phyloP scores from a whole-genome alignment of 257 asterid species.

The Scutellaria baicalensis region DNA sequence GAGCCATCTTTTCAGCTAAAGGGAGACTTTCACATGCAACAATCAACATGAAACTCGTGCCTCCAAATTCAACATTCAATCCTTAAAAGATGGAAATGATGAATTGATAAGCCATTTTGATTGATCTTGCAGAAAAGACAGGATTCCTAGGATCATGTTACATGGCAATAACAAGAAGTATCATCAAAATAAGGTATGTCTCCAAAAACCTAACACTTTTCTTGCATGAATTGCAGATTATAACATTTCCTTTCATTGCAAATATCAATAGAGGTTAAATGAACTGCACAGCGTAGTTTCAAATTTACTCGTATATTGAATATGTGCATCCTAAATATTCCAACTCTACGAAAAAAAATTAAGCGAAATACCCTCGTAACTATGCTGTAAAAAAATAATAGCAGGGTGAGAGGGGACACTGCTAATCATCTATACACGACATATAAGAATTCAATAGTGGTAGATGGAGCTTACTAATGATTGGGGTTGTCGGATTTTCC shows the following conservation, averaged over 20 bases:
- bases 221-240: constrained; percentile 8
- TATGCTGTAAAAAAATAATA: constrained; percentile 34
- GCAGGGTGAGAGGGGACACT: constrained; percentile 36
- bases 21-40: neutral
- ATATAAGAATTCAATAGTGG: constrained; percentile 11
- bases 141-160: neutral
- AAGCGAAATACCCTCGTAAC: constrained; percentile 34
- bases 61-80: too few relatives aligned
- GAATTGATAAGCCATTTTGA: too few relatives aligned
- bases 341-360: constrained; percentile 10
- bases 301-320: constrained; percentile 26
- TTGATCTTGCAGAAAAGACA: neutral
- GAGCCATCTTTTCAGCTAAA: neutral
- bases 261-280: constrained; percentile 8
- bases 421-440: constrained; percentile 25
- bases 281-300: constrained; percentile 19
- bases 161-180: neutral
- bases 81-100: too few relatives aligned
- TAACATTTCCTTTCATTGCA: constrained; percentile 7
- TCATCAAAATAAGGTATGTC: constrained; percentile 15
- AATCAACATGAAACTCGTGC: constrained; percentile 17
- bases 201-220: neutral
- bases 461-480: constrained; percentile 1
- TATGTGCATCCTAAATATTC: constrained; percentile 34
- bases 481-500: constrained; percentile 6